A percentile compares a stretch with the other conserved stretches of the same genome.
Conservation (phyloP, 1,284 basidiomycete genomes). For the Tilletia horrida region DNA sequence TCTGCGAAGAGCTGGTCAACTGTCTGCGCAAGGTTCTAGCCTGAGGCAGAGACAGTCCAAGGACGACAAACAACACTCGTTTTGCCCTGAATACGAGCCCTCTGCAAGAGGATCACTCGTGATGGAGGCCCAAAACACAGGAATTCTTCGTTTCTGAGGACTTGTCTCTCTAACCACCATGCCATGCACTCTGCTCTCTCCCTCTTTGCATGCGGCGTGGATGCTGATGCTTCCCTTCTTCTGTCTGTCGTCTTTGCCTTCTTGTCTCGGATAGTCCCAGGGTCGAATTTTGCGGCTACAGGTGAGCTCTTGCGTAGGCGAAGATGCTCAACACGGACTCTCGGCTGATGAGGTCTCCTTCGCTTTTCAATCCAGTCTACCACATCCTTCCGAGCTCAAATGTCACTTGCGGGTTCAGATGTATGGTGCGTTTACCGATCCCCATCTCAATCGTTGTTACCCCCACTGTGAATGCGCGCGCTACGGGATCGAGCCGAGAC, state of each 20-base stretch:
- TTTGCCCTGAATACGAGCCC: conserved; percentile 21
- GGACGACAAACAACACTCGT: conserved; percentile 23
- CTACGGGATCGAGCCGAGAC: conserved; percentile 24
- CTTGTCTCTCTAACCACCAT: conserved; percentile 11
- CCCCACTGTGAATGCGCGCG: background rate
- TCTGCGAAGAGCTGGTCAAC: background rate
- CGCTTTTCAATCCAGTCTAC: conserved; percentile 67
- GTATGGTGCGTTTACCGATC: conserved; percentile 71
- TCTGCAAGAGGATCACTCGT: conserved; percentile 6
- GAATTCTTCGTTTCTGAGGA: conserved; percentile 56
- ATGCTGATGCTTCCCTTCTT: conserved; percentile 7
- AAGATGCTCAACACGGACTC: background rate
- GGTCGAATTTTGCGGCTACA: conserved; percentile 98
- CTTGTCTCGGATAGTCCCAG: conserved; percentile 68
- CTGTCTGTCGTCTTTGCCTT: conserved; percentile 21
- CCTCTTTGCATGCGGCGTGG: background rate
- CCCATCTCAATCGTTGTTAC: background rate
- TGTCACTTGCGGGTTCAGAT: conserved; percentile 96
- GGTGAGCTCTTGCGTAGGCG: conserved; percentile 61
- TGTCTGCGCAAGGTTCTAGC: no score
- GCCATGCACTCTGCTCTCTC: background rate
- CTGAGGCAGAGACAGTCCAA: background rate
- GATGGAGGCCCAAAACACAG: conserved; percentile 43
- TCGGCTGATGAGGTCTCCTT: conserved; percentile 8
- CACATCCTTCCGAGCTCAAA: conserved; percentile 92